Evolutionary conservation across 2,329 filamentous ascomycete species (phyloP).

Genomic region (Acrodontium crateriforme): DNA sequence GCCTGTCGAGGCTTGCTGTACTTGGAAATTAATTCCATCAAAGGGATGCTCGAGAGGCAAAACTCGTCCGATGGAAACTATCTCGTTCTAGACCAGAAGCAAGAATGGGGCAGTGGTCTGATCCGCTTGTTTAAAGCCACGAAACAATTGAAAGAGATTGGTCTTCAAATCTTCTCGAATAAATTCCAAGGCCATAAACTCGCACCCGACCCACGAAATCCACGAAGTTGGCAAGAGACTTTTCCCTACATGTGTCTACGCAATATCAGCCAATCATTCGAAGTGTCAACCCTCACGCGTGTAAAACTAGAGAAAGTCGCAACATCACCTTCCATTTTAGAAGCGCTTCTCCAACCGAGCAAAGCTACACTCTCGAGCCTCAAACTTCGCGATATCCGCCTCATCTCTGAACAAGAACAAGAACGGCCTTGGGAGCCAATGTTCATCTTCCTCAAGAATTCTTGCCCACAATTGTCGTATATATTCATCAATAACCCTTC

Average conservation of each 20-base stretch:
- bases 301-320: conserved; percentile 19
- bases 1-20: conserved; percentile 16
- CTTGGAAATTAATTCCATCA: conserved; percentile 17
- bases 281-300: conserved; percentile 11
- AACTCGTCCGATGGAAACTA: conserved; percentile 5
- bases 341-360: conserved; percentile 11
- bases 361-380: conserved; percentile 11
- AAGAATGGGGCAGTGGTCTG: conserved; percentile 8
- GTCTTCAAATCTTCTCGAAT: conserved; percentile 16
- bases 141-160: conserved; percentile 13
- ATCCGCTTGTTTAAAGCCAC: conserved; percentile 11
- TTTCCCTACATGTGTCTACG: conserved; percentile 12
- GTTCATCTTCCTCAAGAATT: conserved; percentile 13
- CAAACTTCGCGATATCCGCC: conserved; percentile 18
- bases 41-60: conserved; percentile 9
- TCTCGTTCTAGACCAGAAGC: background rate
- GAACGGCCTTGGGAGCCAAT: conserved; percentile 12
- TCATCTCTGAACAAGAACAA: conserved; percentile 8
- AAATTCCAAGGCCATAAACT: conserved; percentile 10
- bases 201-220: conserved; percentile 7
- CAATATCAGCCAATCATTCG: conserved; percentile 5
- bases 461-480: conserved; percentile 11
- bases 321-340: conserved; percentile 10
- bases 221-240: conserved; percentile 10
- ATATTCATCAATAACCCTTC: conserved; percentile 17